phyloP scores from a whole-genome alignment of 2,329 filamentous ascomycete genomes.

The Phoma herbarum region DNA sequence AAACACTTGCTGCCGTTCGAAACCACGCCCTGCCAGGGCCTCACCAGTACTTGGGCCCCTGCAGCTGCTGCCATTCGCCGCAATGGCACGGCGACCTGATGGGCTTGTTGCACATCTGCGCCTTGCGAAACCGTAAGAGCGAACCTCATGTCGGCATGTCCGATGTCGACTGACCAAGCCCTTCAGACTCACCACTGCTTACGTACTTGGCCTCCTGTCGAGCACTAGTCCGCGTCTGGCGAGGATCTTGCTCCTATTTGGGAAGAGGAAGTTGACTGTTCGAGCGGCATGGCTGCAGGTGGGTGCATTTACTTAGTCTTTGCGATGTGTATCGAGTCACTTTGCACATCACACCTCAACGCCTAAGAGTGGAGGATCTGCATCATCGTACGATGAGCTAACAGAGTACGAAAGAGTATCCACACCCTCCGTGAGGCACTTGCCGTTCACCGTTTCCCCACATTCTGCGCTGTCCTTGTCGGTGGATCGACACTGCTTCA shows the following conservation, averaged over 20 bases:
- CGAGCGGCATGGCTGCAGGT: slow-evolving; percentile 36
- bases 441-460: slow-evolving; percentile 59
- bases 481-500: slow-evolving; percentile 61
- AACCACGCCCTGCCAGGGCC: neutral
- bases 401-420: slow-evolving; percentile 16
- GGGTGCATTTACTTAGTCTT: slow-evolving; percentile 12
- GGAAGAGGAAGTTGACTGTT: slow-evolving; percentile 30
- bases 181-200: slow-evolving; percentile 37
- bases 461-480: slow-evolving; percentile 62
- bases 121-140: slow-evolving; percentile 18
- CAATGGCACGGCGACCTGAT: slow-evolving; percentile 13
- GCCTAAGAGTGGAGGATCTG: neutral
- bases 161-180: slow-evolving; percentile 9
- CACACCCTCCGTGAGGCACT: slow-evolving; percentile 52
- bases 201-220: slow-evolving; percentile 40
- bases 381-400: neutral
- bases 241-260: slow-evolving; percentile 28
- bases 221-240: slow-evolving; percentile 36
- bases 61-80: slow-evolving; percentile 15
- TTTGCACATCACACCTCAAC: neutral
- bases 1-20: slow-evolving; percentile 21
- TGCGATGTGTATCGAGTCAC: neutral
- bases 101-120: slow-evolving; percentile 11
- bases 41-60: slow-evolving; percentile 19
- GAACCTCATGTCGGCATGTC: slow-evolving; percentile 3